Evolutionary conservation across 768 basidiomycete species (phyloP), one percentile per base, ranked within the genome.

Genomic region (Steccherinum ochraceum): DNA sequence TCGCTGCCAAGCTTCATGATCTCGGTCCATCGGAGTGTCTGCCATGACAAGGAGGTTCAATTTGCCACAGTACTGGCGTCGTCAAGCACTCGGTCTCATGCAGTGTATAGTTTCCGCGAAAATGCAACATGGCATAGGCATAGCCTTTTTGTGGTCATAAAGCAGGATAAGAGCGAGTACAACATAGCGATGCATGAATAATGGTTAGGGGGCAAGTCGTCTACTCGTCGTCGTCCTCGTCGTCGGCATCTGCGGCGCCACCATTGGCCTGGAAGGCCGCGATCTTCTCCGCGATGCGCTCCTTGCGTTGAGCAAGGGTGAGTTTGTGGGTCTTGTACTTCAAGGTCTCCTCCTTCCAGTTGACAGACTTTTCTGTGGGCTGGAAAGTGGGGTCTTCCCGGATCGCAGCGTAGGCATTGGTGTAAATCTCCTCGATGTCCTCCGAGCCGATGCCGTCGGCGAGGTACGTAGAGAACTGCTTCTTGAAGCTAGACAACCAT

Each of bases 381-480:
- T 89, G 84, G 81, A 94, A 94, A 19, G 72, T 69, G 44, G 96
- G 95, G 67, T 96, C 86, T 66, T 94, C 94, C 55, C 96, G 90
- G 70, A 98, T 99, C 56, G 93, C 90, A 50, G 90, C 86, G 72
- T 96, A 90, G 2, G 91, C 94, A 63, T 86, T 88, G 35, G 80
- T 79, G 76, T 89, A 98, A 55, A 99, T 86, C 67, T 97, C 96
- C 69, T 98, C 92, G 1, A 98, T 92, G 63, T 98, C 95, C 58
- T 94, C 96, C 2, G 93, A 95, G 52, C 91, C 91, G 61, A 99
- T 71, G 58, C 85, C 96, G 68, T 96, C 93, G 23, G 91, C 93
- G 54, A 99, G 91, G 72, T 97, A 98, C 7, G 83, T 80, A 2
- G 96, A 66, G 72, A 98, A 98, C 66, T 96, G 93, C 77, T 93